These are phyloP conservation scores for Russula sp. DNA, from an alignment of 768 basidiomycete genomes.

Conservation along the genomic window DNA sequence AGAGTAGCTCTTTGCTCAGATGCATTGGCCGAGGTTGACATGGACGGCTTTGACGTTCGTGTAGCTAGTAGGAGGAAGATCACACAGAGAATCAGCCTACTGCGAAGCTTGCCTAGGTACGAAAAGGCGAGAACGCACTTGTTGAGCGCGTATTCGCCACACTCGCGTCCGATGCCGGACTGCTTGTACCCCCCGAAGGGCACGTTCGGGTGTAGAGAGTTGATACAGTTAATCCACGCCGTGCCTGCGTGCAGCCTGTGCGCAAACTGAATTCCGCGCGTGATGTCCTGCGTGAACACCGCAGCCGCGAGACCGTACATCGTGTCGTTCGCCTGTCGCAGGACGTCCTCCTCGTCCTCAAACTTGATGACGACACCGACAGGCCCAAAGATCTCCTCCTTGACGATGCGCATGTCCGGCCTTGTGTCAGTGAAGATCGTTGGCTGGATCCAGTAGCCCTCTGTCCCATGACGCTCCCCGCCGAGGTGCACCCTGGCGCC, in stretches of 20 bases:
- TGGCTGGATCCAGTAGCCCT: constrained; percentile 59
- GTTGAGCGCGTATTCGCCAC: constrained; percentile 56
- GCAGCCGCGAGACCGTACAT: constrained; percentile 82
- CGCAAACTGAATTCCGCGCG: constrained; percentile 64
- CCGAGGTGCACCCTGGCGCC: constrained; percentile 54
- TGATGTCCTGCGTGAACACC: constrained; percentile 77
- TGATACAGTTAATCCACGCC: constrained; percentile 52
- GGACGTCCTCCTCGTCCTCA: constrained; percentile 53
- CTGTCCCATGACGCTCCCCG: constrained; percentile 44
- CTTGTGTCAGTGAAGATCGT: constrained; percentile 57
- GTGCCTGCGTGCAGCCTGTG: constrained; percentile 79
- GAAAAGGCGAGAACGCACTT: constrained; percentile 32
- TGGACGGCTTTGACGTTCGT: constrained; percentile 24
- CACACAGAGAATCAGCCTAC: neutral
- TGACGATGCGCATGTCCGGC: constrained; percentile 52
- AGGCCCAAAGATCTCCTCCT: constrained; percentile 60
- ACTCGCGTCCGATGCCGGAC: constrained; percentile 63
- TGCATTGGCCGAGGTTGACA: constrained; percentile 15
- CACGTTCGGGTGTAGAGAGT: constrained; percentile 20
- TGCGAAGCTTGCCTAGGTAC: neutral
- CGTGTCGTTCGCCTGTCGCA: constrained; percentile 77
- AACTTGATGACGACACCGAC: constrained; percentile 65
- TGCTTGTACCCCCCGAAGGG: constrained; percentile 75
- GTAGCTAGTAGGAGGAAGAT: constrained; percentile 11
- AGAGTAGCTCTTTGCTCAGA: neutral